A percentile compares a stretch with the other conserved stretches of the same genome.
Conservation (phyloP, 768 basidiomycete species). For the Boletus pseudo-olivaceus region DNA sequence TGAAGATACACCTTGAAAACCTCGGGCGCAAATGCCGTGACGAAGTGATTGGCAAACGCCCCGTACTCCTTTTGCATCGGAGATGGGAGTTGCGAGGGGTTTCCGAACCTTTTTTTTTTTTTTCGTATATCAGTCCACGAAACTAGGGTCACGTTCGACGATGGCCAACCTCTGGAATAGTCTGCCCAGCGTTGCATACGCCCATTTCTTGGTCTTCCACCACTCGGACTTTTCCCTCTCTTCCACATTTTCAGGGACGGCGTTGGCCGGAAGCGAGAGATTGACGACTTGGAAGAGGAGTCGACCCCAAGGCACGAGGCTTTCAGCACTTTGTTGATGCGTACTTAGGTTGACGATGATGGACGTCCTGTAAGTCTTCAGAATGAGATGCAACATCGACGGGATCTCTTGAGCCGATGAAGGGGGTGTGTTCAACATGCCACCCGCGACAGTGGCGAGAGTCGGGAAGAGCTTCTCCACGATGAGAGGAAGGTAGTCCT, state of each 20-base stretch:
- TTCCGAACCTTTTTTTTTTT: constrained; percentile 58
- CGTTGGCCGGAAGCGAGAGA: constrained; percentile 59
- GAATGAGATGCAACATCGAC: constrained; percentile 77
- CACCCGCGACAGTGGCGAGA: constrained; percentile 68
- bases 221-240: constrained; percentile 77
- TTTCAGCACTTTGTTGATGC: constrained; percentile 73
- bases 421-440: constrained; percentile 64
- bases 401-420: constrained; percentile 67
- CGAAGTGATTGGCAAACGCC: constrained; percentile 74
- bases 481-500: constrained; percentile 55
- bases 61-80: constrained; percentile 67
- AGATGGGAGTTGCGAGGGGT: constrained; percentile 80
- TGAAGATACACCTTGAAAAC: constrained; percentile 78
- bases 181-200: constrained; percentile 73
- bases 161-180: constrained; percentile 65
- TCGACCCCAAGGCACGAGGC: constrained; percentile 83
- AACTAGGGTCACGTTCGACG: background rate
- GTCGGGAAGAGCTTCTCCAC: constrained; percentile 67
- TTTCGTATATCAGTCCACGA: constrained; percentile 4
- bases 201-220: constrained; percentile 96
- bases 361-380: constrained; percentile 83
- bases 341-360: constrained; percentile 68
- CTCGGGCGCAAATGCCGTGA: constrained; percentile 76
- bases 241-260: constrained; percentile 68
- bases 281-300: constrained; percentile 80